These are phyloP conservation scores for Elongisporangium prolatum DNA, from an alignment of 352 stramenopile species.

Conservation along the genomic window DNA sequence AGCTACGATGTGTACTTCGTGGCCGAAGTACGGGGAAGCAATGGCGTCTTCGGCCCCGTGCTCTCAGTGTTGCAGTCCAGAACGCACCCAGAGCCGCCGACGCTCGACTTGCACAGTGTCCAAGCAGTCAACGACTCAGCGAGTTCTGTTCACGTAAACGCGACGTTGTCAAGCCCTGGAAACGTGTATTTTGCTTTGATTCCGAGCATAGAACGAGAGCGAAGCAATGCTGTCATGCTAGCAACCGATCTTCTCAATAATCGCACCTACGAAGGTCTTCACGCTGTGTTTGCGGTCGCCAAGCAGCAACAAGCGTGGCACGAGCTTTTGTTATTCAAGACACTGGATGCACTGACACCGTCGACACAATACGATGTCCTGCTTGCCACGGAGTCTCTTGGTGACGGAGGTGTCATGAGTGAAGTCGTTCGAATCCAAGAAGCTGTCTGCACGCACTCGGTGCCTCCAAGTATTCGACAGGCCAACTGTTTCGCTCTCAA, in stretches of 20 bases:
- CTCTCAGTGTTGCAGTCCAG: conserved; percentile 52
- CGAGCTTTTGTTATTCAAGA: conserved; percentile 20
- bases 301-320: conserved; percentile 14
- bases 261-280: conserved; percentile 6
- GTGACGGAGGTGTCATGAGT: conserved; percentile 44
- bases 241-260: conserved; percentile 25
- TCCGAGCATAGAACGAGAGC: conserved; percentile 12
- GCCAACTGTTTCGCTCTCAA: conserved; percentile 25
- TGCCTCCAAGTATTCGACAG: conserved; percentile 35
- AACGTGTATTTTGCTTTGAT: conserved; percentile 45
- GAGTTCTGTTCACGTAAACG: conserved; percentile 21
- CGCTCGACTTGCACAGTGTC: conserved; percentile 14
- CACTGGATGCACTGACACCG: conserved; percentile 21
- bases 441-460: conserved; percentile 46
- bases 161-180: conserved; percentile 33
- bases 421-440: conserved; percentile 17
- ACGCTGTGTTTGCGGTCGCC: conserved; percentile 19
- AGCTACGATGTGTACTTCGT: conserved; percentile 86
- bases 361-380: conserved; percentile 61
- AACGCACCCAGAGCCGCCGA: conserved; percentile 48
- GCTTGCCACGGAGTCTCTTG: conserved; percentile 47
- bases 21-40: conserved; percentile 66
- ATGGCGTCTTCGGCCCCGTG: conserved; percentile 71
- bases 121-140: conserved; percentile 31
- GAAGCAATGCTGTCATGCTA: neutral